Percentiles rank a stretch among this genome's conserved stretches.
These are phyloP conservation scores for Nothopassalora personata DNA, from an alignment of 2,329 filamentous ascomycete genomes.

Conservation along the genomic window DNA sequence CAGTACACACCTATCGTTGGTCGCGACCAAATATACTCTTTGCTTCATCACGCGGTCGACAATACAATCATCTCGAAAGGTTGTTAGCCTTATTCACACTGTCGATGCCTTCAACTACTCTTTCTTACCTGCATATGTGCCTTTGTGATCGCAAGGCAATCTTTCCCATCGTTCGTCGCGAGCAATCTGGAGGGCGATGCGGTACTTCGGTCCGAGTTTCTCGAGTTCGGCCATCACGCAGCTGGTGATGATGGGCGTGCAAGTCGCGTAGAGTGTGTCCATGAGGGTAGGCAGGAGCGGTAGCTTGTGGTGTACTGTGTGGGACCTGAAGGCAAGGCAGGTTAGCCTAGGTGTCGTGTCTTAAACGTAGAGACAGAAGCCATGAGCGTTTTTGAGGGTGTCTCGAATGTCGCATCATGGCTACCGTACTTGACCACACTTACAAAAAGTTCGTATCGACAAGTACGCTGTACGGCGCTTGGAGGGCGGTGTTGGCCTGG, in stretches of 20 bases:
- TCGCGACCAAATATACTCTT: slow-evolving; percentile 43
- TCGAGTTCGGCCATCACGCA: slow-evolving; percentile 82
- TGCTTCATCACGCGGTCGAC: slow-evolving; percentile 43
- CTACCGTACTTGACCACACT: too few species aligned
- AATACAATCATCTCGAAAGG: slow-evolving; percentile 62
- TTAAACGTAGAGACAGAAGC: too few species aligned
- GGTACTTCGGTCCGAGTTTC: slow-evolving; percentile 82
- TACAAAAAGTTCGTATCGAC: slow-evolving; percentile 85
- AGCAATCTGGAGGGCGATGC: slow-evolving; percentile 78
- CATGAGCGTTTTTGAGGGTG: too few species aligned
- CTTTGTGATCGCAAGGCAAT: slow-evolving; percentile 84
- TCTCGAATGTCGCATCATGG: too few species aligned
- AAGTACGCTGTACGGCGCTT: slow-evolving; percentile 74
- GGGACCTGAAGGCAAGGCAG: slow-evolving; percentile 36
- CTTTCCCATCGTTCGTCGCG: slow-evolving; percentile 84
- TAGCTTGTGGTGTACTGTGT: slow-evolving; percentile 86
- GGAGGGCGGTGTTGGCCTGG: slow-evolving; percentile 77
- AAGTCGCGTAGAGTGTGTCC: slow-evolving; percentile 90
- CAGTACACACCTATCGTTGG: slow-evolving; percentile 74
- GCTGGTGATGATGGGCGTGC: slow-evolving; percentile 78
- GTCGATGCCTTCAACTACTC: too few species aligned
- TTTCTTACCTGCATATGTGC: slow-evolving; percentile 57
- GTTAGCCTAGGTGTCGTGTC: too few species aligned
- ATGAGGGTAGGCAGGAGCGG: slow-evolving; percentile 84
- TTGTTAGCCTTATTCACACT: too few species aligned